Evolutionary conservation across 164 flowering plant species (phyloP).

Genomic region (Magnolia sinica): DNA sequence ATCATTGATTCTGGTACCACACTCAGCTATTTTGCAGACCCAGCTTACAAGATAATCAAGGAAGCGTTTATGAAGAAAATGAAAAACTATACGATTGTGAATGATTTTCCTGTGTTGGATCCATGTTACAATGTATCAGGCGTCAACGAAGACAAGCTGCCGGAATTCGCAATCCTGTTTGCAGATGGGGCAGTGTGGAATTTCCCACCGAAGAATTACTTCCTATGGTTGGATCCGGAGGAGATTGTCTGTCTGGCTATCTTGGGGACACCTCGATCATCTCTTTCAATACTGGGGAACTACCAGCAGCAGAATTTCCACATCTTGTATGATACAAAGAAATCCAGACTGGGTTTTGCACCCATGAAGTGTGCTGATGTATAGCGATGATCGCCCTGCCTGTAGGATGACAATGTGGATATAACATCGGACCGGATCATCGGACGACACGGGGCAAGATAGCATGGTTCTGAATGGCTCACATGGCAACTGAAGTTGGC

Average conservation of each 20-base stretch:
- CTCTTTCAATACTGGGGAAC: slow-evolving; percentile 82
- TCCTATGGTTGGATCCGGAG: slow-evolving; percentile 61
- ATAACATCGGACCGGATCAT: neutral
- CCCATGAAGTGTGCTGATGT: slow-evolving; percentile 77
- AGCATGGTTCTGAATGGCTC: too few relatives aligned
- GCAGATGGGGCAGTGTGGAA: slow-evolving; percentile 84
- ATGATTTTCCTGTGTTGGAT: slow-evolving; percentile 52
- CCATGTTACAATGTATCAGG: slow-evolving; percentile 94
- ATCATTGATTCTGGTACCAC: slow-evolving; percentile 95
- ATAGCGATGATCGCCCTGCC: slow-evolving; percentile 5
- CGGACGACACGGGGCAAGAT: neutral
- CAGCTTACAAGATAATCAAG: slow-evolving; percentile 62
- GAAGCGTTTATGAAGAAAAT: slow-evolving; percentile 65
- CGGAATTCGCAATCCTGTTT: slow-evolving; percentile 66
- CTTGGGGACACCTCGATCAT: slow-evolving; percentile 59
- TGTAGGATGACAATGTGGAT: neutral
- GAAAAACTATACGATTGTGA: slow-evolving; percentile 41
- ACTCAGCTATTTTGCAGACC: slow-evolving; percentile 75
- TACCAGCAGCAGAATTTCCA: slow-evolving; percentile 98
- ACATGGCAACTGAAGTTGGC: neutral
- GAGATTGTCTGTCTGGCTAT: slow-evolving; percentile 79
- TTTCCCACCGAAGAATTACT: slow-evolving; percentile 83
- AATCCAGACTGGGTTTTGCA: slow-evolving; percentile 83
- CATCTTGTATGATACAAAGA: slow-evolving; percentile 75
- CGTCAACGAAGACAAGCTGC: slow-evolving; percentile 52